Conservation (phyloP, 1,139 yeast genomes). For the Candida tetrigidarum region DNA sequence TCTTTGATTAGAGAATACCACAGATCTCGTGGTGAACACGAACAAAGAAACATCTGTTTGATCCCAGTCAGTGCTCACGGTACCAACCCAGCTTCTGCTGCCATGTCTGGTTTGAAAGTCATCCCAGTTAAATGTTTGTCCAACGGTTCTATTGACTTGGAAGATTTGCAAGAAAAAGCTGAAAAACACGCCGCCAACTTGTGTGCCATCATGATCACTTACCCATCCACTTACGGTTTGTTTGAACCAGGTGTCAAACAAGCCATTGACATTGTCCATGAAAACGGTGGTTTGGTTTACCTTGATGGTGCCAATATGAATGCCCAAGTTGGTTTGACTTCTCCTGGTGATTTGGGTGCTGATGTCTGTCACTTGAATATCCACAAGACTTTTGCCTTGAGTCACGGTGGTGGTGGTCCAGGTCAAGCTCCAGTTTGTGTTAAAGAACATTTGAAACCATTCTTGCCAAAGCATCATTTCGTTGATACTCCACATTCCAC, state of each 20-base stretch:
- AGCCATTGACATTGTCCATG: slow-evolving; percentile 85
- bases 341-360: slow-evolving; percentile 99
- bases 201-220: slow-evolving; percentile 95
- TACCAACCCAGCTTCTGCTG: slow-evolving; percentile 98
- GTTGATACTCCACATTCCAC: slow-evolving; percentile 60
- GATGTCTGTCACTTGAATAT: slow-evolving; percentile 97
- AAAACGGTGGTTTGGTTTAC: slow-evolving; percentile 92
- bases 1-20: slow-evolving; percentile 84
- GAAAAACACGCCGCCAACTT: slow-evolving; percentile 66
- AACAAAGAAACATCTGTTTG: slow-evolving; percentile 80
- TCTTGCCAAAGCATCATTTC: slow-evolving; percentile 79
- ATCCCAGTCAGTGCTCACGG: slow-evolving; percentile 99
- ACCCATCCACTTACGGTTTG: slow-evolving; percentile 96
- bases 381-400: slow-evolving; percentile 97
- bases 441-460: slow-evolving; percentile 76
- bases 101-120: slow-evolving; percentile 95
- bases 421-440: slow-evolving; percentile 99
- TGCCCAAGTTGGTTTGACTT: slow-evolving; percentile 96
- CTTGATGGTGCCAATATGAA: slow-evolving; percentile 99
- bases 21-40: slow-evolving; percentile 67
- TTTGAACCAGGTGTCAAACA: slow-evolving; percentile 89
- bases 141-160: slow-evolving; percentile 85
- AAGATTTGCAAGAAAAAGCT: slow-evolving; percentile 76
- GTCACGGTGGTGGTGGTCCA: slow-evolving; percentile 99
- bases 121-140: slow-evolving; percentile 86